Percentiles rank a stretch among this genome's conserved stretches.
phyloP scores from a whole-genome alignment of 2,329 filamentous ascomycete species.

The Sclerotinia nivalis region DNA sequence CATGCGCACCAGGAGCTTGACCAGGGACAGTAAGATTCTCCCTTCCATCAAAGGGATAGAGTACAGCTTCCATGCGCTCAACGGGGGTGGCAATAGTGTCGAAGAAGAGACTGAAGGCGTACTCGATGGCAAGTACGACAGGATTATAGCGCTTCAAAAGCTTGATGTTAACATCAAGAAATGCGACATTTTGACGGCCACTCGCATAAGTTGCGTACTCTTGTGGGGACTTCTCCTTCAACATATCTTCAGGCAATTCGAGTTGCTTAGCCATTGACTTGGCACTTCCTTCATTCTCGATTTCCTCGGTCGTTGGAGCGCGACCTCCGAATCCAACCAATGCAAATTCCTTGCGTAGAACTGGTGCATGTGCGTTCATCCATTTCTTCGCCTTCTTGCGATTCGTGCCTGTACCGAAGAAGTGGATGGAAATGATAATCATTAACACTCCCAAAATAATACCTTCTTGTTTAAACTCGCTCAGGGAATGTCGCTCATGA shows the following conservation, averaged over 20 bases:
- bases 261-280: slow-evolving; percentile 44
- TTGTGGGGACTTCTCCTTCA: slow-evolving; percentile 85
- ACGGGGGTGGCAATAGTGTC: slow-evolving; percentile 69
- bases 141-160: slow-evolving; percentile 40
- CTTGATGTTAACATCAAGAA: slow-evolving; percentile 68
- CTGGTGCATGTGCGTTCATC: slow-evolving; percentile 71
- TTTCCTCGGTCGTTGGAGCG: slow-evolving; percentile 48
- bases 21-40: slow-evolving; percentile 76
- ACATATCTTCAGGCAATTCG: slow-evolving; percentile 54
- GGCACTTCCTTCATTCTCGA: slow-evolving; percentile 45
- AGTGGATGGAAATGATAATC: slow-evolving; percentile 74
- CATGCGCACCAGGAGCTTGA: slow-evolving; percentile 57
- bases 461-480: slow-evolving; percentile 86
- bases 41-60: slow-evolving; percentile 90
- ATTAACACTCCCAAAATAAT: slow-evolving; percentile 75
- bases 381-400: slow-evolving; percentile 77
- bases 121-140: slow-evolving; percentile 58
- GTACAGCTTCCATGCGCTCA: slow-evolving; percentile 73
- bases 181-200: slow-evolving; percentile 89
- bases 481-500: slow-evolving; percentile 81
- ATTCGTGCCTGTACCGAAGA: slow-evolving; percentile 80
- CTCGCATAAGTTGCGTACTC: slow-evolving; percentile 88
- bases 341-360: slow-evolving; percentile 80
- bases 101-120: slow-evolving; percentile 70
- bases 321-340: slow-evolving; percentile 75